A percentile compares a stretch with the other conserved stretches of the same genome.
Conservation (phyloP, 768 basidiomycete genomes). For the Russula dissimulans region DNA sequence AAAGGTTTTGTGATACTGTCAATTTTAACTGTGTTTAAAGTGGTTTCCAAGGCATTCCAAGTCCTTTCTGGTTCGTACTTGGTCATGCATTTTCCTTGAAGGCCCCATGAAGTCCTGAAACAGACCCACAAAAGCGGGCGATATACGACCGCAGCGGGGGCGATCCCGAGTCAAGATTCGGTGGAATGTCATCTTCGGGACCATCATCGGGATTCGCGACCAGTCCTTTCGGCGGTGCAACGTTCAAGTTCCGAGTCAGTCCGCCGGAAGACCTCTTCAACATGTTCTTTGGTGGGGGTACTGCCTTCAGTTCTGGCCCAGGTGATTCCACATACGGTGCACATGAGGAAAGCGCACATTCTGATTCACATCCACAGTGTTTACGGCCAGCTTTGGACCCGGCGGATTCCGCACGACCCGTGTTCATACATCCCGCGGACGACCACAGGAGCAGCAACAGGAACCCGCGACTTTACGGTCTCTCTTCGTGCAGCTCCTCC, state of each 20-base stretch:
- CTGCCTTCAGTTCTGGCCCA: conserved; percentile 48
- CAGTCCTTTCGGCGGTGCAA: conserved; percentile 37
- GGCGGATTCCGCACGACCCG: conserved; percentile 74
- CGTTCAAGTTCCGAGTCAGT: conserved; percentile 80
- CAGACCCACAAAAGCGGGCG: conserved; percentile 85
- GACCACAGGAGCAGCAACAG: conserved; percentile 28
- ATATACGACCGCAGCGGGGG: conserved; percentile 74
- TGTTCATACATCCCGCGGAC: conserved; percentile 35
- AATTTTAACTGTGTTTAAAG: conserved; percentile 39
- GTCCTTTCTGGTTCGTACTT: conserved; percentile 62
- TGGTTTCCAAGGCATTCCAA: conserved; percentile 97
- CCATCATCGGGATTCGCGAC: conserved; percentile 42
- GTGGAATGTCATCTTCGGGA: conserved; percentile 45
- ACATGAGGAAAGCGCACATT: neutral
- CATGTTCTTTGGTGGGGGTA: conserved; percentile 90
- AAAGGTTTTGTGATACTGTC: conserved; percentile 10
- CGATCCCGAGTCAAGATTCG: conserved; percentile 80
- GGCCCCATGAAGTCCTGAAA: neutral
- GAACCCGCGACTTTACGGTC: conserved; percentile 47
- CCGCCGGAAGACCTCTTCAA: conserved; percentile 98
- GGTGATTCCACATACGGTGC: conserved; percentile 23
- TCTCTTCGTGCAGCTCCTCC: conserved; percentile 67
- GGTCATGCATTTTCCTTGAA: conserved; percentile 2
- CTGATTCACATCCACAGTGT: conserved; percentile 36
- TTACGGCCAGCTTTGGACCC: conserved; percentile 70